Conservation (phyloP, 441 rosid genomes). For the Theobroma grandiflorum region DNA sequence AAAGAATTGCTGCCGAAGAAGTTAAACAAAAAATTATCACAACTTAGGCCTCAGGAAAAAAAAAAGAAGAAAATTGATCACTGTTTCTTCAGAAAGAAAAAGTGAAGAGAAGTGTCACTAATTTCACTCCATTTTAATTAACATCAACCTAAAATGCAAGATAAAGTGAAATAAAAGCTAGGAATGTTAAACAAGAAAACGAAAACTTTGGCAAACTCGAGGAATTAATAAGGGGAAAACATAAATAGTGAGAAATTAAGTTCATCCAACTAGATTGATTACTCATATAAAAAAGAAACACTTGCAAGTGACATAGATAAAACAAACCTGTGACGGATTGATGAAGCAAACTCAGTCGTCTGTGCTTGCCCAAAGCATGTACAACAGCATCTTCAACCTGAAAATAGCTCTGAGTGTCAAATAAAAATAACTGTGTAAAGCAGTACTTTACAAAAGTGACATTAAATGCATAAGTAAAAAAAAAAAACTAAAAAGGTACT, state of each 20-base stretch:
- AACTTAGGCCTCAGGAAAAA: neutral
- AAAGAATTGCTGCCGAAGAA: neutral
- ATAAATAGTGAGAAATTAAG: neutral
- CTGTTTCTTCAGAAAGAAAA: neutral
- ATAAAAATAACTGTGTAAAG: conserved; percentile 4
- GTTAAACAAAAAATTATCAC: neutral
- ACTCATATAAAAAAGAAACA: neutral
- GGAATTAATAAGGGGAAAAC: neutral
- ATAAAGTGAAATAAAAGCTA: conserved; percentile 5
- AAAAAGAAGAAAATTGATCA: neutral
- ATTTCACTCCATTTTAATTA: neutral
- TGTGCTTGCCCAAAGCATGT: conserved; percentile 70
- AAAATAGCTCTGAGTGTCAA: conserved; percentile 25
- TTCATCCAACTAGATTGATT: conserved; percentile 17
- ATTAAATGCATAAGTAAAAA: neutral
- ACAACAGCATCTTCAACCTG: conserved; percentile 94
- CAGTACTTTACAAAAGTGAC: conserved; percentile 5
- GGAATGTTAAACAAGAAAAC: neutral
- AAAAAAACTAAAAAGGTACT: neutral
- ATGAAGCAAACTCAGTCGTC: conserved; percentile 62
- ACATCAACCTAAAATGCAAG: neutral
- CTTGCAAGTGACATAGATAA: neutral
- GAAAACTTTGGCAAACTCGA: neutral
- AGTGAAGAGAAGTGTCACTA: neutral
- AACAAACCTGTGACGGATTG: conserved; percentile 53